Evolutionary conservation across 495 filamentous ascomycete species (phyloP).

Genomic region (Penicillium pancosmium): DNA sequence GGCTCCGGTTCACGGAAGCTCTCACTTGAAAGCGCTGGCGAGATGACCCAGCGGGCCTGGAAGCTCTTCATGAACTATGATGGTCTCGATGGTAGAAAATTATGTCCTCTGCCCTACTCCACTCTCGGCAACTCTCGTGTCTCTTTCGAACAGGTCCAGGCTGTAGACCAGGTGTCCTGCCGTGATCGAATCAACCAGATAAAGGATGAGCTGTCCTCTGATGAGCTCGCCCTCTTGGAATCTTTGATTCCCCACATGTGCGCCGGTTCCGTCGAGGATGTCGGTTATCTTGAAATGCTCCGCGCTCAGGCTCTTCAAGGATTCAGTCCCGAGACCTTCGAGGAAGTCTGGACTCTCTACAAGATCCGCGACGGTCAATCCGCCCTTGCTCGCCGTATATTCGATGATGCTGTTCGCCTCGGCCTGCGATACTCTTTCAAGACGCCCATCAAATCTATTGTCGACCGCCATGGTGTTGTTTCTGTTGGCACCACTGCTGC

Average conservation of each 20-base stretch:
- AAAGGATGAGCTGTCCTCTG: constrained; percentile 21
- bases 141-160: constrained; percentile 10
- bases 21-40: constrained; percentile 18
- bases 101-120: constrained; percentile 24
- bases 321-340: constrained; percentile 4
- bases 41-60: constrained; percentile 16
- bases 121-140: constrained; percentile 21
- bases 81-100: constrained; percentile 13
- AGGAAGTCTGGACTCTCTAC: constrained; percentile 19
- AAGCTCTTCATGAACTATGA: constrained; percentile 21
- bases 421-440: constrained; percentile 26
- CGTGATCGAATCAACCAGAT: constrained; percentile 27
- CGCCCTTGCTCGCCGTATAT: constrained; percentile 18
- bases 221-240: constrained; percentile 17
- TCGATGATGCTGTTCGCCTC: constrained; percentile 15
- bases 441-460: constrained; percentile 18
- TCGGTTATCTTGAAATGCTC: constrained; percentile 22
- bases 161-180: constrained; percentile 25
- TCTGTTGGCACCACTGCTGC: constrained; percentile 3
- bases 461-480: constrained; percentile 10
- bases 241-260: constrained; percentile 14
- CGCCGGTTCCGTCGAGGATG: constrained; percentile 24
- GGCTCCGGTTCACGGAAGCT: constrained; percentile 8
- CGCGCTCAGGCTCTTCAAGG: constrained; percentile 21
- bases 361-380: constrained; percentile 26